phyloP scores from a whole-genome alignment of 1,284 basidiomycete species.

The Pascua sp. region DNA sequence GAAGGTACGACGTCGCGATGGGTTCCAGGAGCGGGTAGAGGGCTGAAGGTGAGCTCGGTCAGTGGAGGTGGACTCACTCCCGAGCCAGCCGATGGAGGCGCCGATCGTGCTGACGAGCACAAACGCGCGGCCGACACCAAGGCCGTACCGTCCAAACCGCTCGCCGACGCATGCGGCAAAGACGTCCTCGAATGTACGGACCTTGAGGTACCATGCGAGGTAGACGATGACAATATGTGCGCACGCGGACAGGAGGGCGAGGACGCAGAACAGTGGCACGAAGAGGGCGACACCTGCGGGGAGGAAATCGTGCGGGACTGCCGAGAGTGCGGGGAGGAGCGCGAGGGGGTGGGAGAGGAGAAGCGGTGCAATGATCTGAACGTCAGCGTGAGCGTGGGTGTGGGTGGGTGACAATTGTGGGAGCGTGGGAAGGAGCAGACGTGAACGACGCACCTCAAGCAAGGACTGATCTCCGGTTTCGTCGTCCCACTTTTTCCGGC shows the following conservation, averaged over 20 bases:
- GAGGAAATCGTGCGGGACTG: conserved; percentile 46
- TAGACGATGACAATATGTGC: conserved; percentile 50
- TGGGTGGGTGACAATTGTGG: no score
- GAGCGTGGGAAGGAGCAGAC: no score
- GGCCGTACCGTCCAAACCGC: conserved; percentile 34
- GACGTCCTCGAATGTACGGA: conserved; percentile 47
- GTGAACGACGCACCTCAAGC: conserved; percentile 6
- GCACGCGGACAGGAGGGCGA: conserved; percentile 40
- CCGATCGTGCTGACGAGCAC: conserved; percentile 38
- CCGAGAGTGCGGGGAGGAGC: conserved; percentile 42
- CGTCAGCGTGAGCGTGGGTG: background rate
- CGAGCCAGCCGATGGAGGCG: conserved; percentile 39
- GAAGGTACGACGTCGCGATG: conserved; percentile 31
- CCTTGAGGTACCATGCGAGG: conserved; percentile 50
- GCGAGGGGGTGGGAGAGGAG: conserved; percentile 47
- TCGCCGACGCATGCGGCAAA: conserved; percentile 36
- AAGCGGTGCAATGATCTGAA: conserved; percentile 44
- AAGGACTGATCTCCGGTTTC: conserved; percentile 12
- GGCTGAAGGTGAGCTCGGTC: conserved; percentile 22
- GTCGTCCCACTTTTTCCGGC: conserved; percentile 13
- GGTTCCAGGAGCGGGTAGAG: conserved; percentile 38
- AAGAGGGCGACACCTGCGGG: conserved; percentile 49
- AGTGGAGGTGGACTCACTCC: conserved; percentile 26
- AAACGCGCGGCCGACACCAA: conserved; percentile 36
- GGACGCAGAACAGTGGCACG: conserved; percentile 42